Percentiles rank a stretch among this genome's conserved stretches.
These are phyloP conservation scores for Fusarium albosuccineum DNA, from an alignment of 2,329 filamentous ascomycete species.

Conservation along the genomic window DNA sequence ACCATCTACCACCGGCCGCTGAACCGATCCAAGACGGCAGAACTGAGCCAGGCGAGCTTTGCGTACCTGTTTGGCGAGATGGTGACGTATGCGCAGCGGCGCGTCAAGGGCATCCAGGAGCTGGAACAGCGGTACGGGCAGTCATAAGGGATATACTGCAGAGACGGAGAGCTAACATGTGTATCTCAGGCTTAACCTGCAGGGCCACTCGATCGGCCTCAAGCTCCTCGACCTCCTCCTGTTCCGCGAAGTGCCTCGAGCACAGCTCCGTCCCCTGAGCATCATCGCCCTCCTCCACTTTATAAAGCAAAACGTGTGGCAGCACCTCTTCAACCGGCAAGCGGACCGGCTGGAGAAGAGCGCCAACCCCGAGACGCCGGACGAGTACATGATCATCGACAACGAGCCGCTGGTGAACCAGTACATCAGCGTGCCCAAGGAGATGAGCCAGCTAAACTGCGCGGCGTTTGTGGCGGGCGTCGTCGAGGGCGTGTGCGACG, in stretches of 20 bases:
- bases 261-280: slow-evolving; percentile 82
- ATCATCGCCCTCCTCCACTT: slow-evolving; percentile 94
- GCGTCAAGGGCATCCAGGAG: slow-evolving; percentile 93
- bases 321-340: slow-evolving; percentile 89
- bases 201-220: slow-evolving; percentile 93
- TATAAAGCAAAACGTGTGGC: slow-evolving; percentile 93
- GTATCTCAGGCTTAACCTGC: slow-evolving; percentile 78
- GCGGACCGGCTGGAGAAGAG: slow-evolving; percentile 95
- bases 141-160: not conserved
- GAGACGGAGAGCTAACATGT: not conserved
- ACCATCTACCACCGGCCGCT: slow-evolving; percentile 97
- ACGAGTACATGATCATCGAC: slow-evolving; percentile 99
- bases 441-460: slow-evolving; percentile 97
- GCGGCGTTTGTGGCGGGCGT: slow-evolving; percentile 96
- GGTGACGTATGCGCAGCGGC: slow-evolving; percentile 92
- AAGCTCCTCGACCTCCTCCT: slow-evolving; percentile 96
- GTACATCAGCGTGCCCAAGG: slow-evolving; percentile 91
- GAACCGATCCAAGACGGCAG: slow-evolving; percentile 87
- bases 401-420: slow-evolving; percentile 97
- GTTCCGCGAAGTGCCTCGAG: slow-evolving; percentile 79
- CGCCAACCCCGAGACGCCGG: slow-evolving; percentile 82
- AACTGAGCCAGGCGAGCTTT: slow-evolving; percentile 93
- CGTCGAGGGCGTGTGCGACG: slow-evolving; percentile 95
- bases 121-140: slow-evolving; percentile 82
- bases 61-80: slow-evolving; percentile 97